A percentile compares a stretch with the other conserved stretches of the same genome.
Evolutionary conservation across 2,329 filamentous ascomycete species (phyloP).

Genomic region (Botryotinia convoluta): DNA sequence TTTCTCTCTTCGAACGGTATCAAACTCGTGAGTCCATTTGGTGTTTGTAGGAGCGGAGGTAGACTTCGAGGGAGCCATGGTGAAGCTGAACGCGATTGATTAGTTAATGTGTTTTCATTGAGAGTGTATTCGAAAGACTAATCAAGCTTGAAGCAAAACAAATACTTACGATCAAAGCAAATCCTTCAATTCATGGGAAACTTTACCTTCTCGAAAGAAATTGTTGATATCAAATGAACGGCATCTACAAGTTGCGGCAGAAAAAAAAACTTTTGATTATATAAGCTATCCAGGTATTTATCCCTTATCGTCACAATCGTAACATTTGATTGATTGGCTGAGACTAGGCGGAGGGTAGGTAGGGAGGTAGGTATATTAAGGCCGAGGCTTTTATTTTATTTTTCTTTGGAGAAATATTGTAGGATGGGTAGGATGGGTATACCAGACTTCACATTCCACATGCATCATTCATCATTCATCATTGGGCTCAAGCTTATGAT

Average conservation of each 20-base stretch:
- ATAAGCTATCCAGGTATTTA: background rate
- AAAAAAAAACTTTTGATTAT: slow-evolving; percentile 20
- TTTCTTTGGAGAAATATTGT: background rate
- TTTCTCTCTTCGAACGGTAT: slow-evolving; percentile 80
- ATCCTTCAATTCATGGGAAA: slow-evolving; percentile 17
- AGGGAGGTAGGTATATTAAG: background rate
- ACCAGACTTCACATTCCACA: background rate
- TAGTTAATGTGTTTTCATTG: background rate
- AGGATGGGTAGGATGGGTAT: background rate
- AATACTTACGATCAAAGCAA: slow-evolving; percentile 10
- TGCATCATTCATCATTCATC: background rate
- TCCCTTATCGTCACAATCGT: background rate
- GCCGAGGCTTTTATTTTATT: background rate
- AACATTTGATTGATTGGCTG: background rate
- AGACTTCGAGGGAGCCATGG: slow-evolving; percentile 30
- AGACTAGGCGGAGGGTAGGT: background rate
- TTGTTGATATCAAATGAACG: slow-evolving; percentile 7
- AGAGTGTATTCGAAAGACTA: background rate
- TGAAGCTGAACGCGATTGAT: slow-evolving; percentile 18
- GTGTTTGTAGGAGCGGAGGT: slow-evolving; percentile 51
- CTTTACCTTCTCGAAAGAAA: background rate
- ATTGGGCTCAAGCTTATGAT: background rate
- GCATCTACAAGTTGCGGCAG: background rate
- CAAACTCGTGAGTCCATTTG: slow-evolving; percentile 80
- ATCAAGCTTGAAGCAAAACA: background rate